Conservation (phyloP, 805 yeast species). For the Dipodascus albidus region DNA sequence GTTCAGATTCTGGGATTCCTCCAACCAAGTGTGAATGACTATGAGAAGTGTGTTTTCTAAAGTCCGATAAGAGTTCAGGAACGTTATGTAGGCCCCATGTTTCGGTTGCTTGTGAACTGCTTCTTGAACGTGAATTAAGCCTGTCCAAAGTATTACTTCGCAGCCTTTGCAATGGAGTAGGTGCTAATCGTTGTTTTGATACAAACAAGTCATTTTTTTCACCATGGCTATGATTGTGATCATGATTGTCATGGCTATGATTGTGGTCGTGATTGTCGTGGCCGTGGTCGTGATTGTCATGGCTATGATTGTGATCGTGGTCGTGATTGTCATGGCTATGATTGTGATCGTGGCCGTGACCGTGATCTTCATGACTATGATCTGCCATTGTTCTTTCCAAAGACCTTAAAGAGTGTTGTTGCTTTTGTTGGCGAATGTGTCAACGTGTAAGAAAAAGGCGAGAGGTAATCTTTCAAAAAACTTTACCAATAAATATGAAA, state of each 20-base stretch:
- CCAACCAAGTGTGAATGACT: slow-evolving; percentile 11
- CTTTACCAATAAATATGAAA: not conserved
- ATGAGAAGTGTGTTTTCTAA: slow-evolving; percentile 26
- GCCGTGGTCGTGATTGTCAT: not conserved
- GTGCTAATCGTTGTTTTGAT: not conserved
- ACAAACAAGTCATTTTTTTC: not conserved
- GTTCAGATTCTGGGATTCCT: not conserved
- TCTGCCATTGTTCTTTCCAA: not conserved
- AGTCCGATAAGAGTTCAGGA: slow-evolving; percentile 25
- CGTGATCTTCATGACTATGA: not conserved
- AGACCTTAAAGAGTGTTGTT: too few species aligned
- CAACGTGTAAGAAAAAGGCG: not conserved
- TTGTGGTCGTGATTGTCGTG: not conserved
- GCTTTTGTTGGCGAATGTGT: not conserved
- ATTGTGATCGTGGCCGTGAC: not conserved
- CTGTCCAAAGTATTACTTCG: not conserved
- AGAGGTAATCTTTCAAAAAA: not conserved
- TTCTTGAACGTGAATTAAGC: not conserved
- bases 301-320: not conserved
- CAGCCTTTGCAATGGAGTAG: not conserved
- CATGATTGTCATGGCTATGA: not conserved
- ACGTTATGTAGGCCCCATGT: slow-evolving; percentile 28
- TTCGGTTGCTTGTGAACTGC: not conserved
- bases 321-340: not conserved
- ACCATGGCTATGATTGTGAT: not conserved